These are phyloP conservation scores for Dactylella cylindrospora DNA, from an alignment of 2,329 filamentous ascomycete species.

Conservation along the genomic window DNA sequence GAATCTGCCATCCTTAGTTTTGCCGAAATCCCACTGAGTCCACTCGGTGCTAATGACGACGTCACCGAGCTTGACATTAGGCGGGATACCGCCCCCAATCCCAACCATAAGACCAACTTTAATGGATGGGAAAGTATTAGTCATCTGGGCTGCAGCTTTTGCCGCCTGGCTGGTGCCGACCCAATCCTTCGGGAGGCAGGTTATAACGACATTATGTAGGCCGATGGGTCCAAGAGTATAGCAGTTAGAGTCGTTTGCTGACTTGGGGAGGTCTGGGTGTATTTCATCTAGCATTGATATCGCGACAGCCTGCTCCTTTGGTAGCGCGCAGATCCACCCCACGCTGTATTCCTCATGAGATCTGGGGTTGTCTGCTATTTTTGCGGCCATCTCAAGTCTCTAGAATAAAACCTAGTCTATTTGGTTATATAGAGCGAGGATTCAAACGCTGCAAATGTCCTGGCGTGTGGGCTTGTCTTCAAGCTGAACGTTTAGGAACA, in stretches of 20 bases:
- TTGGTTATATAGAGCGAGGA: no score
- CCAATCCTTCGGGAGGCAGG: slow-evolving; percentile 49
- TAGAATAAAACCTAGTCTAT: no score
- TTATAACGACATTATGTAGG: slow-evolving; percentile 51
- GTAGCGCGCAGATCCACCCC: slow-evolving; percentile 44
- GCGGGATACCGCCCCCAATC: slow-evolving; percentile 51
- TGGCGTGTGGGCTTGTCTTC: no score
- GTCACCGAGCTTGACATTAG: slow-evolving; percentile 34
- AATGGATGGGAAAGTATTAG: slow-evolving; percentile 50
- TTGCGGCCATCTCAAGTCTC: no score
- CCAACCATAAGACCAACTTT: slow-evolving; percentile 55
- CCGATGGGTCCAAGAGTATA: slow-evolving; percentile 49
- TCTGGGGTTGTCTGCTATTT: background rate
- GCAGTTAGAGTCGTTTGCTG: slow-evolving; percentile 40
- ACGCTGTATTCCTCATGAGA: slow-evolving; percentile 16
- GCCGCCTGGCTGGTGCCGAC: slow-evolving; percentile 51
- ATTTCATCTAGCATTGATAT: slow-evolving; percentile 46
- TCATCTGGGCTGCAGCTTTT: slow-evolving; percentile 50
- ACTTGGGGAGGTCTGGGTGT: slow-evolving; percentile 26
- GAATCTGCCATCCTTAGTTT: background rate
- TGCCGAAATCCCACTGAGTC: slow-evolving; percentile 13
- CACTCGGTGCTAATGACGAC: slow-evolving; percentile 10
- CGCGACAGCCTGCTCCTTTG: slow-evolving; percentile 39
- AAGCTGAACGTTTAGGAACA: no score
- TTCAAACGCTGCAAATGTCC: no score